Base-by-base conservation (phyloP, 2,329 filamentous ascomycete species). In the Hymenoscyphus scutula region DNA sequence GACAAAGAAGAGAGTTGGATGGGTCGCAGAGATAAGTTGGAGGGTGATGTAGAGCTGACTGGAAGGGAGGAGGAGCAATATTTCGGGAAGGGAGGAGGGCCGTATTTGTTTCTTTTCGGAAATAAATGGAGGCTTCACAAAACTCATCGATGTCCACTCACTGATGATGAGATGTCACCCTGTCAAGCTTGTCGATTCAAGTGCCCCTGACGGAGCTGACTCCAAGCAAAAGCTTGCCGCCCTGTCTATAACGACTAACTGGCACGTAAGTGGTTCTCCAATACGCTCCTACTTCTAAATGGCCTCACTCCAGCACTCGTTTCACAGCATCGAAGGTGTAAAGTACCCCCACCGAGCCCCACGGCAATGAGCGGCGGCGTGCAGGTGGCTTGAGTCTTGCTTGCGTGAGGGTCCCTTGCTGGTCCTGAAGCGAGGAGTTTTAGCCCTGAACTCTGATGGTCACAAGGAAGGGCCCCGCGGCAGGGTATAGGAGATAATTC, bases 51-150 rank as follows among this genome's bases (percentile, higher is more conserved):
- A 8, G 19, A 8, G 19, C n/a, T 51, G 19, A 41, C n/a, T 41
- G 15, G 7, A 1, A 38, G 8, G n/a, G 19, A 23, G n/a, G 19
- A 23, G 19, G 23, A 19, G 45, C 19, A 23, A 23, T 7, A 11
- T 11, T 51, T 23, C 13, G 5, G 19, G 45, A 11, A 11, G 45
- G 45, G 19, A 51, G 45, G 23, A 23, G 19, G 45, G 25, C 45
- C 45, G 45, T 51, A 51, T 51, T 51, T 51, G 45, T 51, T 51
- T 51, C 45, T 51, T 51, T 51, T 51, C 45, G 10, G 45, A 5
- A 51, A 51, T 51, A 51, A 51, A 6, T 48, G 41, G 41, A 48
- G 32, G 32, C 32, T 13, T 13, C 13, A 13, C 15, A 37, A 15
- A 37, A 5, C 34, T 5, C 29, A 30, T 11, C 15, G 34, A 37